A percentile compares a stretch with the other conserved stretches of the same genome.
phyloP scores from a whole-genome alignment of 257 asterid species.

The Solanum chilense region DNA sequence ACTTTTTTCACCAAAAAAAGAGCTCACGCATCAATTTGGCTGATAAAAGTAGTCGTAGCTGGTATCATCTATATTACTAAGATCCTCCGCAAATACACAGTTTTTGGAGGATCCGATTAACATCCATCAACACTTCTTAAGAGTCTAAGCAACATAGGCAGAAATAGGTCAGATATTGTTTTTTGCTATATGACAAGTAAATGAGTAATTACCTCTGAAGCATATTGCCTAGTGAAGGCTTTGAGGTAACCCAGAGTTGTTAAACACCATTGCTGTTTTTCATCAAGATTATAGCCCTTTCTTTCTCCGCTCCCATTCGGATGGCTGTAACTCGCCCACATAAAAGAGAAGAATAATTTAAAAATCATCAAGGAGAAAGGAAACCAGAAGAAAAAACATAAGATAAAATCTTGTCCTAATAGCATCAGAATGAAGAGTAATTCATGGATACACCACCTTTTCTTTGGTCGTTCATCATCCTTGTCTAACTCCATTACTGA shows the following conservation, averaged over 20 bases:
- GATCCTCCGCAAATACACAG: not conserved
- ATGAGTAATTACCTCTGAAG: slow-evolving; percentile 60
- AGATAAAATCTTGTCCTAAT: not conserved
- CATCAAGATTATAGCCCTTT: slow-evolving; percentile 56
- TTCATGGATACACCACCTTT: slow-evolving; percentile 35
- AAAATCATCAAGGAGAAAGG: not conserved
- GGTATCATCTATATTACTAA: not conserved
- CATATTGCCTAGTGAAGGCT: slow-evolving; percentile 88
- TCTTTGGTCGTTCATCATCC: slow-evolving; percentile 41
- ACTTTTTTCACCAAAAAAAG: not conserved
- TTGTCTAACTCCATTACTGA: slow-evolving; percentile 63
- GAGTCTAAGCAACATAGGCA: not conserved
- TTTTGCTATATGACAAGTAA: not conserved
- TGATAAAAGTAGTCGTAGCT: not conserved
- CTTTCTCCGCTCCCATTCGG: slow-evolving; percentile 33
- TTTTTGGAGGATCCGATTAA: not conserved
- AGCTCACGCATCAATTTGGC: not conserved
- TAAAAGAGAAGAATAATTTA: not conserved
- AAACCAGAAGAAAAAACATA: not conserved
- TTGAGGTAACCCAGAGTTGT: slow-evolving; percentile 86
- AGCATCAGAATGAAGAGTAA: not conserved
- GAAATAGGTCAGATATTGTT: not conserved
- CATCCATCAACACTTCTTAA: not conserved
- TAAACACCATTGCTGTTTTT: slow-evolving; percentile 92
- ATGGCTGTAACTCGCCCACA: slow-evolving; percentile 22